Evolutionary conservation across 1,284 basidiomycete genomes (phyloP), one percentile per base, ranked within the genome.

Genomic region (Gastroboletus turbinatus): DNA sequence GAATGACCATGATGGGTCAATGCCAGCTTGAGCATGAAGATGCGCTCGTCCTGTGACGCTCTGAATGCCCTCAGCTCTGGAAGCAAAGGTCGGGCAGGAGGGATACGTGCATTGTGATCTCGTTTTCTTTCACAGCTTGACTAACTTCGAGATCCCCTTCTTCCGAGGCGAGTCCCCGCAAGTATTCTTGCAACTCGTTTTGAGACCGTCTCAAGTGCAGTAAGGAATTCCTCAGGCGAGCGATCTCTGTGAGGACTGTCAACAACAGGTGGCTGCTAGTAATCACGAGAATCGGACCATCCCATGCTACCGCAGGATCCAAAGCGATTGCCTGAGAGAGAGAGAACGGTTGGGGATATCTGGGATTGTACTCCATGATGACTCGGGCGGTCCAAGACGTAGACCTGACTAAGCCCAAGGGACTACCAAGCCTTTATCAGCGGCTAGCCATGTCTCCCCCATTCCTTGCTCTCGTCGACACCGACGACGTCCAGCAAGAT

Each of bases 341-440:
- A 5, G 88, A 85, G 72, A 93, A 93, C 0, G 91, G 91, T 61
- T 93, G 90, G 5, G 77, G 56, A 69, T 88, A 84, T 46, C 78
- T 81, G 40, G 88, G 85, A 50, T 62, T 75, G 70, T 84, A 90
- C 46, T 87, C 85, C 85, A 89, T 87, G 33, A 19, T 30, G 46
- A 32, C 30, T 23, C 19, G 30, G 30, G 17, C 3, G 17, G 32
- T 46, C 16, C 32, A 38, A 38, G 23, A 36, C 4, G 9, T 23
- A 35, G 49, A 45, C 19, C 43, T 65, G 59, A 66, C 64, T 68
- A 70, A 66, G 65, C 66, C 29, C 23, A 5, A 1, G 19, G 21
- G 9, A 23, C 23, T 25, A 27, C 54, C 9, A 13, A 52, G 3
- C 48, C 16, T 29, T 29, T 27, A 38, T 39, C 27, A 38, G 14